Percentiles rank a stretch among this genome's conserved stretches.
These are phyloP conservation scores for Penicillium sp. DNA, from an alignment of 2,329 filamentous ascomycete genomes.

Conservation along the genomic window DNA sequence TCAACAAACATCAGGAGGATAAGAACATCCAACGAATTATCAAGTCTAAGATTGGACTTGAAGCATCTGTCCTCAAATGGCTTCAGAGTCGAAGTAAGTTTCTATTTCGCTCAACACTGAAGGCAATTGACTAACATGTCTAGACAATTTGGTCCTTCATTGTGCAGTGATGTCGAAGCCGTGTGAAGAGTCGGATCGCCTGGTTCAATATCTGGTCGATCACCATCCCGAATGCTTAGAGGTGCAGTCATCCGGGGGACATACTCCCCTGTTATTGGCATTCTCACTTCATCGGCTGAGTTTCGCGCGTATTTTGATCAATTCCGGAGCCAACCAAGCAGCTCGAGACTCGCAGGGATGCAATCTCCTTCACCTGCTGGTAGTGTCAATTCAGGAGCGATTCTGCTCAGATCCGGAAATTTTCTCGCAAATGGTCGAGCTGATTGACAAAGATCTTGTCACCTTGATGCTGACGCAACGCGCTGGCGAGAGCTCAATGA, in stretches of 20 bases:
- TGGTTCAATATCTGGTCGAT: slow-evolving; percentile 62
- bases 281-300: slow-evolving; percentile 43
- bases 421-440: slow-evolving; percentile 56
- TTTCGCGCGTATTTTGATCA: slow-evolving; percentile 54
- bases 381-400: slow-evolving; percentile 27
- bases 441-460: slow-evolving; percentile 51
- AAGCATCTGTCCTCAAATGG: slow-evolving; percentile 53
- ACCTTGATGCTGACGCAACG: slow-evolving; percentile 30
- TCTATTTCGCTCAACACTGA: background rate
- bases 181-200: slow-evolving; percentile 42
- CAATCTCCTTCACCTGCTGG: slow-evolving; percentile 63
- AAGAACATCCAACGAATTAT: slow-evolving; percentile 57
- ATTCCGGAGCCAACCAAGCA: slow-evolving; percentile 64
- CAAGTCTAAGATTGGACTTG: slow-evolving; percentile 56
- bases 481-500: slow-evolving; percentile 25
- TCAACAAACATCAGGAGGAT: slow-evolving; percentile 56
- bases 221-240: slow-evolving; percentile 58
- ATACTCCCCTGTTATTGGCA: slow-evolving; percentile 64
- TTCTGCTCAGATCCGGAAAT: slow-evolving; percentile 31
- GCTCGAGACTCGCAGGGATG: slow-evolving; percentile 54
- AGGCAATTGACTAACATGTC: background rate
- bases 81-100: slow-evolving; percentile 47
- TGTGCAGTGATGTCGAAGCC: slow-evolving; percentile 52
- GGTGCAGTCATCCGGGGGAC: slow-evolving; percentile 43
- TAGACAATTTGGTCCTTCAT: slow-evolving; percentile 55